phyloP scores from a whole-genome alignment of 805 yeast species.

The Cyberlindnera samutprakarnensis region DNA sequence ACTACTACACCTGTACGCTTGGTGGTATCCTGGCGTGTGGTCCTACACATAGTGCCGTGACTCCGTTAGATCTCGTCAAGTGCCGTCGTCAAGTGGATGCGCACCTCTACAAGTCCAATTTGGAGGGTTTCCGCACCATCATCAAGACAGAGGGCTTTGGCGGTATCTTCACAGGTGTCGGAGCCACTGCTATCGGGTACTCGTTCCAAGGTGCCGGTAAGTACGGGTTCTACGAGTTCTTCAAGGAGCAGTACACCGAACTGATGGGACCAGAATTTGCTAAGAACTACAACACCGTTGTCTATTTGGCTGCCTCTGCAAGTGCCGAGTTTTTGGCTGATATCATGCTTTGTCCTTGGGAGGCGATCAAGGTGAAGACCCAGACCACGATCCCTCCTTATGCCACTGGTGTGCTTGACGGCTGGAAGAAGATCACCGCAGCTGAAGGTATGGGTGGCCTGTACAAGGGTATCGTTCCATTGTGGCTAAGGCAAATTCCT shows the following conservation, averaged over 20 bases:
- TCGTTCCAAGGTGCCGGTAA: slow-evolving; percentile 96
- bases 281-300: slow-evolving; percentile 57
- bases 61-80: slow-evolving; percentile 90
- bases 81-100: slow-evolving; percentile 88
- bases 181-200: slow-evolving; percentile 90
- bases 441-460: slow-evolving; percentile 67
- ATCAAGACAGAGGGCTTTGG: slow-evolving; percentile 64
- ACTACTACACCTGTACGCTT: slow-evolving; percentile 49
- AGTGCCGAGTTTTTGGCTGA: slow-evolving; percentile 94
- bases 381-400: slow-evolving; percentile 91
- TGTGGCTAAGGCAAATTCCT: slow-evolving; percentile 97
- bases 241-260: slow-evolving; percentile 72
- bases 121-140: slow-evolving; percentile 78
- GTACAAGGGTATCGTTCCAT: slow-evolving; percentile 84
- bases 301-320: slow-evolving; percentile 82
- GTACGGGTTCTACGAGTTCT: slow-evolving; percentile 90
- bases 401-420: slow-evolving; percentile 56
- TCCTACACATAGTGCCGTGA: slow-evolving; percentile 89
- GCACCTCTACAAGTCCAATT: slow-evolving; percentile 60
- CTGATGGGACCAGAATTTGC: slow-evolving; percentile 58
- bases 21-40: slow-evolving; percentile 85
- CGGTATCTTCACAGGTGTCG: slow-evolving; percentile 79
- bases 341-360: slow-evolving; percentile 84
- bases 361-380: slow-evolving; percentile 88
- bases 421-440: slow-evolving; percentile 57